Evolutionary conservation across 176 grass and related monocot genomes (phyloP), one percentile per base, ranked within the genome.

Genomic region (Guadua angustifolia): DNA sequence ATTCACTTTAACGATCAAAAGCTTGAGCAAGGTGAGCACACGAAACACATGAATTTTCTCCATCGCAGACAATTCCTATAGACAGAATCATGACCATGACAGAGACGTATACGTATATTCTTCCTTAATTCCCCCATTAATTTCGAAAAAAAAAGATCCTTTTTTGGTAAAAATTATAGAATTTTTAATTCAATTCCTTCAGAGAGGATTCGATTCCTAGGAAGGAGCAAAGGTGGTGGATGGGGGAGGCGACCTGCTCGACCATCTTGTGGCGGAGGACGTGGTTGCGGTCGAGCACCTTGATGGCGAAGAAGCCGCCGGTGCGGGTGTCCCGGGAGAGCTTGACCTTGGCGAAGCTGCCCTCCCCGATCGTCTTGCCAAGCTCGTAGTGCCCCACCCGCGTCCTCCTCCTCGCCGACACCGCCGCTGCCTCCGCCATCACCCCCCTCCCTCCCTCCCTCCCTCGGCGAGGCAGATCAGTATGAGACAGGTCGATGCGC

Each of bases 321-420:
- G 86, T 89, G 70, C 87, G 89, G 17, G 89, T 69, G 92, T 99
- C 59, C 53, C 90, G 84, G 5, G 89, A 88, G 89, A 90, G 82
- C 88, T 95, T 99, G 22, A 99, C 96, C 91, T 99, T 99, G 64
- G 96, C 96, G 74, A 99, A 99, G 86, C 74, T 95, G 14, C 96
- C 96, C 87, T 99, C 93, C 18, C 93, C 96, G 75, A 99, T 85
- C 12, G 96, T 99, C 88, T 74, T 90, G 53, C 91, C 96, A 7
- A 99, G 86, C 81, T 99, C 91, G 91, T 95, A 99, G 5, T 62
- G 83, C 5, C 96, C 96, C 16, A 99, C 89, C 59, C 93, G 74
- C 77, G 81, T 95, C 91, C 74, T 85, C 72, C 88, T 79, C 45
- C 24, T 85, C 12, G 33, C 29, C 50, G 42, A 0, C 21, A 35